Base-by-base conservation (phyloP, 2,329 filamentous ascomycete species). In the Cladophialophora carrionii region DNA sequence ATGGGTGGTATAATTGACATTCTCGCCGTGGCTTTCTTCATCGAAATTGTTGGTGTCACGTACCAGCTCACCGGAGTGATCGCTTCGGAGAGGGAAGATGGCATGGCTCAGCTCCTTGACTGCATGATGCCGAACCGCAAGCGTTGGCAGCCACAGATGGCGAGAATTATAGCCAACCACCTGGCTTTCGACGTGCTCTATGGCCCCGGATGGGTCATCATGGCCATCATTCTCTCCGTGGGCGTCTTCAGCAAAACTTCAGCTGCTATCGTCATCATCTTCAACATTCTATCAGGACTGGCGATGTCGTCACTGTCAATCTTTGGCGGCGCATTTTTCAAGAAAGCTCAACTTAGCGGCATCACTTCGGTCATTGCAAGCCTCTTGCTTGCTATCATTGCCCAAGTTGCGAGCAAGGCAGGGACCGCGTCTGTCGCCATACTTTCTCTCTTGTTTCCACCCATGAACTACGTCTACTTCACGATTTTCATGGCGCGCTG, bases 1-100 rank as follows among this genome's bases (percentile, higher is more conserved):
- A 91, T 93, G 83, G 81, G 82, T 1, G 83, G 87, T 2, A 85
- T 96, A 64, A 88, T 90, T 72, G 87, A 89, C 71, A 90, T 91
- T 69, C 82, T 96, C 69, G 91, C 83, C 17, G 87, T 96, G 22
- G 88, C 88, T 0, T 92, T 96, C 73, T 87, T 96, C 72, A 86
- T 92, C 57, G 89, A 88, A 22, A 84, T 95, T 61, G 87, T 95
- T 53, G 91, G 91, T 61, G 85, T 96, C 29, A 89, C 88, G 43
- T 97, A 96, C 75, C 92, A 97, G 73, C 81, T 96, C 63, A 91
- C 91, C 0, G 93, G 93, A 8, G 87, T 93, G 72, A 88, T 96
- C 75, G 92, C 93, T 7, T 87, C 88, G 1, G 93, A 97, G 78
- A 83, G 93, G 62, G 93, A 97, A 79, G 82, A 87, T 17, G 93